Evolutionary conservation across 1,284 basidiomycete species (phyloP), one percentile per base, ranked within the genome.

Genomic region (Fomitopsis schrenkii): DNA sequence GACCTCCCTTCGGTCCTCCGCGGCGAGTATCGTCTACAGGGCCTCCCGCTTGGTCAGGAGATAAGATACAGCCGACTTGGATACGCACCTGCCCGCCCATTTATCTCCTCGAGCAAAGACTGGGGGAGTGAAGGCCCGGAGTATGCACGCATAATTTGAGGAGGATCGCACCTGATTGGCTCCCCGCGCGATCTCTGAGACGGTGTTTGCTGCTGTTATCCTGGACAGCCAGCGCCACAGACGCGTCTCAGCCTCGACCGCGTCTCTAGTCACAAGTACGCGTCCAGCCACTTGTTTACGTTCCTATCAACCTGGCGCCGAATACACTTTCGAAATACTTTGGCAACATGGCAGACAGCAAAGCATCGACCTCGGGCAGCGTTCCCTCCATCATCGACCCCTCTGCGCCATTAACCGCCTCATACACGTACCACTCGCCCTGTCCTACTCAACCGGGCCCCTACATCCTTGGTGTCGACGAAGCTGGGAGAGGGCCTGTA

Each of bases 381-480:
- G 62, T 74, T 9, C 75, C 75, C 3, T 76, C 75, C 5, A 75
- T 76, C 38, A 50, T 63, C 1, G 70, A 75, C 58, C 67, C 72
- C 5, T 67, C 71, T 9, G 55, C 59, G 0, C 75, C 75, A 3
- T 69, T 95, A 30, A 79, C 79, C 4, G 82, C 86, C 35, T 93
- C 93, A 0, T 96, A 96, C 73, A 88, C 90, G 0, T 91, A 93
- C 72, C 93, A 95, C 72, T 94, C 93, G 0, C 80, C 85, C 8
- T 83, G 74, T 1, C 85, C 92, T 30, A 85, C 86, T 0, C 79
- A 84, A 0, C 59, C 76, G 1, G 88, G 88, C 0, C 86, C 85
- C n/a, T 92, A 87, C 75, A 90, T 97, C 56, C 87, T 99, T 60
- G 97, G 97, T 41, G 95, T 99, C 7, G 97, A 99, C 74, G 97